Evolutionary conservation across 1,284 basidiomycete genomes (phyloP), one percentile per base, ranked within the genome.

Genomic region (Mixia osmundae): DNA sequence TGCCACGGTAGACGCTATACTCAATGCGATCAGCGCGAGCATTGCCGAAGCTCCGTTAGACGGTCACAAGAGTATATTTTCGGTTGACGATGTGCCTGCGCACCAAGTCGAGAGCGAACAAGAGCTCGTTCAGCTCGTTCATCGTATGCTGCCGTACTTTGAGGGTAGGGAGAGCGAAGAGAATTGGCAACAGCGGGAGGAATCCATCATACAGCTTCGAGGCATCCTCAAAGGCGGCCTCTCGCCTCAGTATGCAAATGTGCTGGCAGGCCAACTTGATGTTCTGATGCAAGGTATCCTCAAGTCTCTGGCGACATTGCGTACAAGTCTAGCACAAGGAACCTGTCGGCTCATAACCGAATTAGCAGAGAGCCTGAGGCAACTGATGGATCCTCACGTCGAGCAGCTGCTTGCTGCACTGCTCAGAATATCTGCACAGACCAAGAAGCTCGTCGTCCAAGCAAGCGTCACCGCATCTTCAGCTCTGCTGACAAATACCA

Each of bases 161-260:
- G 76, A 82, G 71, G 85, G 83, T 12, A 91, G 72, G 58, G 91
- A 99, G 59, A 82, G 78, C 0, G 89, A 97, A 52, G 79, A 89
- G 48, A 99, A 99, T 51, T 99, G 89, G 89, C 65, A 69, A 28
- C 61, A 65, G 18, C 68, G 89, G 43, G 89, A 99, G 45, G 69
- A 67, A 43, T 65, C 74, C 10, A 64, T 94, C 40, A 63, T 71
- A 32, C 67, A 71, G 12, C 71, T 97, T 8, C 68, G 91, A 33
- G 87, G 89, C 5, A 85, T 97, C 78, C 57, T 99, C 42, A 76
- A n/a, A n/a, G n/a, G n/a, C n/a, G n/a, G n/a, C n/a, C n/a, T n/a
- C n/a, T n/a, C n/a, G n/a, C n/a, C n/a, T n/a, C n/a, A n/a, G n/a
- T n/a, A 73, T 46, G 43, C 35, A 4, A 16, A 35, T 16, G 37